phyloP scores from a whole-genome alignment of 768 basidiomycete genomes.

The Mycena kentingensis region DNA sequence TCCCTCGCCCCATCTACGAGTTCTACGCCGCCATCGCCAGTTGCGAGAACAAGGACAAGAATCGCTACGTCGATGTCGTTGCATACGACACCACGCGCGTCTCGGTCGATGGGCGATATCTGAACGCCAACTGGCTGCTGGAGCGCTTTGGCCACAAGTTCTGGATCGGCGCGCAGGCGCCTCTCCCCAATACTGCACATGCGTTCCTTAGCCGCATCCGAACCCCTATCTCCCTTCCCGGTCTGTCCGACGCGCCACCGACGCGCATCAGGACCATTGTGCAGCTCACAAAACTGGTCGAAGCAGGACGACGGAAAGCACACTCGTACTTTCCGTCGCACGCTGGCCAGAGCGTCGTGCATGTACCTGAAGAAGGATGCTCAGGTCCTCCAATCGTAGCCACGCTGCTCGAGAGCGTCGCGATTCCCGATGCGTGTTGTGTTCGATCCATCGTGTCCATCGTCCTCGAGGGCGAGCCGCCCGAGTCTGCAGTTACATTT shows the following conservation, averaged over 20 bases:
- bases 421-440: slow-evolving; percentile 60
- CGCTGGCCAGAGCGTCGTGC: slow-evolving; percentile 53
- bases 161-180: slow-evolving; percentile 89
- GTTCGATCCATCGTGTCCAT: slow-evolving; percentile 63
- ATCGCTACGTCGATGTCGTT: slow-evolving; percentile 73
- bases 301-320: slow-evolving; percentile 71
- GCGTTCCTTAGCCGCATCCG: slow-evolving; percentile 74
- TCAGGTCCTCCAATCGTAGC: slow-evolving; percentile 52
- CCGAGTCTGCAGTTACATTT: slow-evolving; percentile 49
- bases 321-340: slow-evolving; percentile 72
- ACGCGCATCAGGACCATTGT: slow-evolving; percentile 73
- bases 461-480: slow-evolving; percentile 32
- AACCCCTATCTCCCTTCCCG: slow-evolving; percentile 45
- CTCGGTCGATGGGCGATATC: slow-evolving; percentile 53
- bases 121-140: slow-evolving; percentile 87
- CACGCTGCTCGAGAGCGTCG: slow-evolving; percentile 50
- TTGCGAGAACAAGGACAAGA: slow-evolving; percentile 44
- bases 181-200: slow-evolving; percentile 67
- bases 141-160: slow-evolving; percentile 71
- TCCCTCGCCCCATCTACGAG: slow-evolving; percentile 25
- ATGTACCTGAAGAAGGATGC: slow-evolving; percentile 48
- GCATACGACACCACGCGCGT: slow-evolving; percentile 86
- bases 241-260: slow-evolving; percentile 23
- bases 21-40: slow-evolving; percentile 65
- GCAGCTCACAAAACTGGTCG: slow-evolving; percentile 76